Evolutionary conservation across 805 yeast species (phyloP), one percentile per base, ranked within the genome.

Genomic region (Clavispora asparagi): DNA sequence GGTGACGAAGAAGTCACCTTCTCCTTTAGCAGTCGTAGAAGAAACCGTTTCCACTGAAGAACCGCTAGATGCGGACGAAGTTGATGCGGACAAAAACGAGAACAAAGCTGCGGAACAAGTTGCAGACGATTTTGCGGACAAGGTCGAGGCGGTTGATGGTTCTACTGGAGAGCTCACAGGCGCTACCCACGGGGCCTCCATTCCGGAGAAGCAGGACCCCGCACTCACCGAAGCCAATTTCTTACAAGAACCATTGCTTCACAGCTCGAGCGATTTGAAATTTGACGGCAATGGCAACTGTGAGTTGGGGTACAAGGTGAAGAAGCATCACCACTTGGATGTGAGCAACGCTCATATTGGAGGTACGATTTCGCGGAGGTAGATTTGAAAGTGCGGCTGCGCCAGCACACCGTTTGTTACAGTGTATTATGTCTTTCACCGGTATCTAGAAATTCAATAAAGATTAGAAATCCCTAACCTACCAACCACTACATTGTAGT

Each of bases 241-340:
- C n/a, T 37, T 49, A 30, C 26, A 45, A 12, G 56, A 52, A 14
- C 48, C 43, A 17, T 48, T 47, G 13, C 47, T 53, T 9, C 47
- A 45, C 19, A 43, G 47, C 10, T 37, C 54, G 13, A 37, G 32
- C 9, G 61, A 59, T 31, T 49, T 59, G 44, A 55, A 49, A 41
- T 30, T 61, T 27, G 63, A 57, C 26, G 29, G 57, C n/a, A 55
- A 52, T 42, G 73, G 74, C 2, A 39, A 52, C 32, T 71, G 76
- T 48, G 71, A 71, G 13, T 60, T 71, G 44, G 77, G 77, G 4
- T 72, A 71, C 50, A 65, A 60, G 53, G 61, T 72, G 39, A 69
- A 59, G 46, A 71, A 64, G 55, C 77, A 72, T 48, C 73, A 69
- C 52, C 77, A 72, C 49, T 51, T 63, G 41, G 76, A 68, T 17